A percentile compares a stretch with the other conserved stretches of the same genome.
Conservation (phyloP, 805 yeast species). For the Candida maris region DNA sequence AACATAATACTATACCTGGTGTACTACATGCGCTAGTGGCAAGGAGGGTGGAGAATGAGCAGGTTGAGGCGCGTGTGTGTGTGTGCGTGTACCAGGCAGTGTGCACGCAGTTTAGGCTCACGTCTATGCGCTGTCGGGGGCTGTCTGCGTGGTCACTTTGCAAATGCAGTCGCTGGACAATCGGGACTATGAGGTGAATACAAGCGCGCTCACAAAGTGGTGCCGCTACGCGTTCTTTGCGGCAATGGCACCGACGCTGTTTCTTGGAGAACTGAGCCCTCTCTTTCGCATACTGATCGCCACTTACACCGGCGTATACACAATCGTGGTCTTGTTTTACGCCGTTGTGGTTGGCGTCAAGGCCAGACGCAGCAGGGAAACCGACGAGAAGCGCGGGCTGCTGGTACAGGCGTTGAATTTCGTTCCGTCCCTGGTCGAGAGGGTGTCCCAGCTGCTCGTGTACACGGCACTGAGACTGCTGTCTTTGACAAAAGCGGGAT, state of each 20-base stretch:
- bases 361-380: slow-evolving; percentile 5
- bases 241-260: slow-evolving; percentile 8
- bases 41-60: too few relatives aligned
- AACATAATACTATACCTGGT: too few relatives aligned
- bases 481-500: slow-evolving; percentile 2
- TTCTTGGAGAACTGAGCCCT: slow-evolving; percentile 23
- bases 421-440: slow-evolving; percentile 24
- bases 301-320: slow-evolving; percentile 24
- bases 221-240: slow-evolving; percentile 11
- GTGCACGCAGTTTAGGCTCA: too few relatives aligned
- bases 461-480: slow-evolving; percentile 5
- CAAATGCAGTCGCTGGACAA: background rate
- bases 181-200: slow-evolving; percentile 1
- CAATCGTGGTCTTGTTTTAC: slow-evolving; percentile 16
- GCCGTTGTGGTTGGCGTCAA: slow-evolving; percentile 24
- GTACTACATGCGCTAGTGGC: too few relatives aligned
- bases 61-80: too few relatives aligned
- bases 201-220: slow-evolving; percentile 15
- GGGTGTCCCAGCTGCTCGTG: slow-evolving; percentile 15
- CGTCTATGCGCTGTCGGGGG: too few relatives aligned
- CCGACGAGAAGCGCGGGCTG: slow-evolving; percentile 15
- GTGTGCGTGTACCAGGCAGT: too few relatives aligned
- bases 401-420: slow-evolving; percentile 17
- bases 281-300: slow-evolving; percentile 29
- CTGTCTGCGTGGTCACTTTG: too few relatives aligned